Evolutionary conservation across 305 asterid species (phyloP).

Genomic region (Solanum hybrid): DNA sequence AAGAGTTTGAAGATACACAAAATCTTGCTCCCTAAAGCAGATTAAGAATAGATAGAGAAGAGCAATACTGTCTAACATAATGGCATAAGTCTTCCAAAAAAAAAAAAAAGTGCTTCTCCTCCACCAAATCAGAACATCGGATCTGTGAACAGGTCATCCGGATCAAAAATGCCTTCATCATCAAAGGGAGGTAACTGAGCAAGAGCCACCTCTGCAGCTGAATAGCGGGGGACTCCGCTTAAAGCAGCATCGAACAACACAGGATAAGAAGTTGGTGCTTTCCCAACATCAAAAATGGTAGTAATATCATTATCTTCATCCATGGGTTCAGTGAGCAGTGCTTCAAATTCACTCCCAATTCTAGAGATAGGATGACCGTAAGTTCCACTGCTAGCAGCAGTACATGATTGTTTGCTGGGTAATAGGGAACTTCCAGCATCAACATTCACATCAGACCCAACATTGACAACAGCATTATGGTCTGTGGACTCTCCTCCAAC

Average conservation of each 20-base stretch:
- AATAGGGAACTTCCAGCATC: neutral
- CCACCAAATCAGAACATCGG: neutral
- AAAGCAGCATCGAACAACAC: neutral
- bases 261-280: neutral
- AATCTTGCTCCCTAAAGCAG: neutral
- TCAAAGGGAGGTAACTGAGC: neutral
- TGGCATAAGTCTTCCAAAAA: neutral
- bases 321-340: neutral
- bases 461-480: neutral
- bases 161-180: neutral
- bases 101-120: neutral
- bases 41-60: neutral
- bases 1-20: neutral
- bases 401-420: neutral
- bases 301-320: neutral
- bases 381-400: neutral
- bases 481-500: neutral
- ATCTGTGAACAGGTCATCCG: neutral
- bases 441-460: neutral
- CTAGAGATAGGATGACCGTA: neutral
- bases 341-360: neutral
- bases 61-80: neutral
- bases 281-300: neutral
- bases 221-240: neutral
- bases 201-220: neutral